Base-by-base conservation (phyloP, 1,284 basidiomycete genomes). In the Ganoderma boninense region DNA sequence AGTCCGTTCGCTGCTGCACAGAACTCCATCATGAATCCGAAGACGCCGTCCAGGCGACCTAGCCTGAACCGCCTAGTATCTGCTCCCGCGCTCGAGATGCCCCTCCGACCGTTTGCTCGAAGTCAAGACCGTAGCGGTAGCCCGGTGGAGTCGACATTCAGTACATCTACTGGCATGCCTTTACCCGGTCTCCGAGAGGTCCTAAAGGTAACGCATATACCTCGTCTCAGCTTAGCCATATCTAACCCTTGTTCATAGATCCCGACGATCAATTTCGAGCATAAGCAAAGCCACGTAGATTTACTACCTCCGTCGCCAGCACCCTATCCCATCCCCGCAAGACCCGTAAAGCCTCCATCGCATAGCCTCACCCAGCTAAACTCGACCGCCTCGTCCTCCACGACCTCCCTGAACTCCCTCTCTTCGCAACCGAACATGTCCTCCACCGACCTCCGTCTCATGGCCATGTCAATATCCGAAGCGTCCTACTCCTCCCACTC, bases 301-400 rank as follows among this genome's bases (percentile, higher is more conserved):
- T 82, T 95, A 23, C 82, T 95, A 23, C 94, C 94, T 0, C 93
- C 94, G 0, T 95, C 93, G 1, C 94, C 94, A 5, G 90, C 90
- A 14, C 85, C 87, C 11, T 82, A 87, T 42, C 79, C 86, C 20
- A 82, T 49, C 79, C 82, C 62, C 84, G 85, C 69, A 75, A 83
- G 29, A 74, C 80, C 57, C 77, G 52, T 72, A 1, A 74, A 74
- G 23, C 72, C 85, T 0, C 81, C 85, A 1, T 81, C 87, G 0
- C 86, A 84, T 67, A 79, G 82, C 11, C 69, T 70, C n/a, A 76
- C 75, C 4, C 76, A 74, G 62, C 71, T 72, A 10, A 78, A 77
- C 61, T 74, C 78, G 4, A 75, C 77, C 18, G 78, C 77, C 0
- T 78, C 77, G 40, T 79, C 78, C 7, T 79, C 76, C 26, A 78